These are phyloP conservation scores for Talaromyces rugulosus DNA, from an alignment of 2,329 filamentous ascomycete species.

Conservation along the genomic window DNA sequence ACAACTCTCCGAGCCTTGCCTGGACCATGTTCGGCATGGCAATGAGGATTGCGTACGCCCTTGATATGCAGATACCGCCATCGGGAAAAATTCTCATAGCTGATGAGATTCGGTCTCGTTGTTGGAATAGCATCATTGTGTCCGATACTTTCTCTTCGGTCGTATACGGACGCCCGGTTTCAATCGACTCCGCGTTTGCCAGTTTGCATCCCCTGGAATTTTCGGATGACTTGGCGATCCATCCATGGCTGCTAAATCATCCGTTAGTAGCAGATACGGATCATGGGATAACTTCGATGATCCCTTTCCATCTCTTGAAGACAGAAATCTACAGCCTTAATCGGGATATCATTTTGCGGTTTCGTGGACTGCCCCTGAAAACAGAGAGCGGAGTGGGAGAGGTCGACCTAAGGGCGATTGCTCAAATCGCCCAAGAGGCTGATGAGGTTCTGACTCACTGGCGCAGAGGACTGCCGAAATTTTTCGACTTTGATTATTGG, in stretches of 20 bases:
- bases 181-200: constrained; percentile 22
- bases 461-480: background rate
- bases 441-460: background rate
- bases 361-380: constrained; percentile 18
- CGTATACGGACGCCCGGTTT: constrained; percentile 26
- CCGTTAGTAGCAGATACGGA: background rate
- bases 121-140: constrained; percentile 27
- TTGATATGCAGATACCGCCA: constrained; percentile 16
- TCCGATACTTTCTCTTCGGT: constrained; percentile 26
- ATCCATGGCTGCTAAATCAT: background rate
- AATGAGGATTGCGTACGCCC: constrained; percentile 17
- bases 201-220: constrained; percentile 19
- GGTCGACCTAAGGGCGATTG: constrained; percentile 6
- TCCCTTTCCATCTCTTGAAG: constrained; percentile 26
- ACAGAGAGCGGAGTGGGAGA: constrained; percentile 9
- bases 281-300: constrained; percentile 7
- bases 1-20: constrained; percentile 18
- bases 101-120: constrained; percentile 25
- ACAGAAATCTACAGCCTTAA: constrained; percentile 25
- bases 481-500: background rate
- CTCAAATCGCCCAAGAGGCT: constrained; percentile 1
- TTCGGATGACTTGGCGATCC: constrained; percentile 19
- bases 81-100: constrained; percentile 9
- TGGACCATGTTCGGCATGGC: constrained; percentile 19
- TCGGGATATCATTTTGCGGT: constrained; percentile 21